Percentiles rank a stretch among this genome's conserved stretches.
These are phyloP conservation scores for Xylaria sp. DNA, from an alignment of 2,329 filamentous ascomycete genomes.

Conservation along the genomic window DNA sequence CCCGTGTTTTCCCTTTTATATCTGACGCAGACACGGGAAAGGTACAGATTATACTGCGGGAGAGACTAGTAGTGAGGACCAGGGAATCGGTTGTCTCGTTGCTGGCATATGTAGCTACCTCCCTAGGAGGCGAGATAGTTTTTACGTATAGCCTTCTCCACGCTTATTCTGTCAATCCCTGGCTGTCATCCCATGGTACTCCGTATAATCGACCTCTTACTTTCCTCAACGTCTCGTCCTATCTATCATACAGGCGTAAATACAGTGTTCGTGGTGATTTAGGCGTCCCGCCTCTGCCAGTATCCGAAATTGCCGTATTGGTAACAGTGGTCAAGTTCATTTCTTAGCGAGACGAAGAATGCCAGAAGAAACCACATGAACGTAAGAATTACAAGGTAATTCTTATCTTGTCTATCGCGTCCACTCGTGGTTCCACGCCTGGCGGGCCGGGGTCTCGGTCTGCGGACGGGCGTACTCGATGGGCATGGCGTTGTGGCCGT, in stretches of 20 bases:
- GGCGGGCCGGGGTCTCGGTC: conserved; percentile 81
- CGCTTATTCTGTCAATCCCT: neutral
- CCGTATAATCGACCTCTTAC: neutral
- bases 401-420: conserved; percentile 64
- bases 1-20: neutral
- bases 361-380: neutral
- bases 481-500: conserved; percentile 76
- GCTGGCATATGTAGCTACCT: neutral
- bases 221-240: neutral
- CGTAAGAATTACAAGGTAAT: neutral
- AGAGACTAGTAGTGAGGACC: neutral
- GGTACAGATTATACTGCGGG: neutral
- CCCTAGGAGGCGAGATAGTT: neutral
- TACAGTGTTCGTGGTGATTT: neutral
- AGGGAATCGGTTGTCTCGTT: neutral
- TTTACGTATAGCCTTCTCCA: neutral
- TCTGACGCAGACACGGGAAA: neutral
- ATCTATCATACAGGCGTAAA: conserved; percentile 1
- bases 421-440: conserved; percentile 96
- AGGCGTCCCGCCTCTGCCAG: no score
- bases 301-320: neutral
- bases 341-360: neutral
- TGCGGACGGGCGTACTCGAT: conserved; percentile 91
- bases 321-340: neutral
- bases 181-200: neutral